These are phyloP conservation scores for Erysimum cheiri DNA, from an alignment of 441 rosid species.

Conservation along the genomic window DNA sequence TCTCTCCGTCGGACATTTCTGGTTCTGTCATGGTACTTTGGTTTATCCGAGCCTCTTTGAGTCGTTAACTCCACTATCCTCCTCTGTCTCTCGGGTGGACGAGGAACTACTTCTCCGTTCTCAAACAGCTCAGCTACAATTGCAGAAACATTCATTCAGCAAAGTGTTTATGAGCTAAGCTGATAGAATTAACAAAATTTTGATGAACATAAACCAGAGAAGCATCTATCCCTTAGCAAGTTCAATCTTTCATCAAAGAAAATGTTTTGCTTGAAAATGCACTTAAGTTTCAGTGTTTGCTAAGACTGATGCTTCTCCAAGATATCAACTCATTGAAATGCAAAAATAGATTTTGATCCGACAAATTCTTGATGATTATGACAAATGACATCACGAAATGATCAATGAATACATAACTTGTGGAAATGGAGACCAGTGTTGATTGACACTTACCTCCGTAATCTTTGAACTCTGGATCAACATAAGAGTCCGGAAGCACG, in stretches of 20 bases:
- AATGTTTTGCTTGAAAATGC: background rate
- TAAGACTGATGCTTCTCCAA: background rate
- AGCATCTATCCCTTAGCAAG: background rate
- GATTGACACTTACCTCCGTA: slow-evolving; percentile 66
- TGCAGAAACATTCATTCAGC: slow-evolving; percentile 18
- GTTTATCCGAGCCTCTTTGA: slow-evolving; percentile 81
- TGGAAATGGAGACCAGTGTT: background rate
- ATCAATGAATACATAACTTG: background rate
- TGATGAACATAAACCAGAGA: background rate
- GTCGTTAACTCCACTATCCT: slow-evolving; percentile 79
- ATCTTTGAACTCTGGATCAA: slow-evolving; percentile 83
- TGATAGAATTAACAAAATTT: background rate
- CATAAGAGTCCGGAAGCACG: slow-evolving; percentile 90
- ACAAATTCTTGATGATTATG: slow-evolving; percentile 15
- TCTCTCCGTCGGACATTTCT: slow-evolving; percentile 79
- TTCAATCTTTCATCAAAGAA: background rate
- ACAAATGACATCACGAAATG: background rate
- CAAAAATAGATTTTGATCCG: background rate
- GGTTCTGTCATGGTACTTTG: slow-evolving; percentile 87
- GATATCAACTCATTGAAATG: background rate
- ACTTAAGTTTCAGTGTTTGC: background rate
- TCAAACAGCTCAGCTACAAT: slow-evolving; percentile 84
- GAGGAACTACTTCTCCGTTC: slow-evolving; percentile 87
- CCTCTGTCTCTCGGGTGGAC: slow-evolving; percentile 93
- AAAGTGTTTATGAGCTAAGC: slow-evolving; percentile 7